phyloP scores from a whole-genome alignment of 257 asterid species.

The Scutellaria galericulata region DNA sequence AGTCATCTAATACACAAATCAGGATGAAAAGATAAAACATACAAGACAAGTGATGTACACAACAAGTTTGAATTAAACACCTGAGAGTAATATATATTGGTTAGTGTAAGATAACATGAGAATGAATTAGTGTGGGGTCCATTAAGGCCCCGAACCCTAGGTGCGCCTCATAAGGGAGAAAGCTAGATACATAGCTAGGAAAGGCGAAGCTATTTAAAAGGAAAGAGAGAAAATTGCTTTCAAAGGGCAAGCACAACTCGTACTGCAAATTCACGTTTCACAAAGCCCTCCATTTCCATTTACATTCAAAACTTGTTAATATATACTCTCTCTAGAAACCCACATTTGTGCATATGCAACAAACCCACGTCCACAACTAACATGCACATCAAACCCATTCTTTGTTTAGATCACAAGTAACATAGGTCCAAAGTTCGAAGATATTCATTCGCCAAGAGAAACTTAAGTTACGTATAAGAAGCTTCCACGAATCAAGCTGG shows the following conservation, averaged over 20 bases:
- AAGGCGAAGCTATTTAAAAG: not conserved
- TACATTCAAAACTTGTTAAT: constrained; percentile 15
- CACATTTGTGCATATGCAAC: constrained; percentile 29
- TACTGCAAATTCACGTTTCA: constrained; percentile 27
- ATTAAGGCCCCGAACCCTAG: too few relatives aligned
- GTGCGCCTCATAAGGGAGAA: too few relatives aligned
- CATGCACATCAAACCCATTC: constrained; percentile 35
- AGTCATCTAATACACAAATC: too few relatives aligned
- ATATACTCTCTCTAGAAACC: constrained; percentile 23
- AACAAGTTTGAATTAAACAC: too few relatives aligned
- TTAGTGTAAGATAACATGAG: too few relatives aligned
- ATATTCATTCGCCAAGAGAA: constrained; percentile 21
- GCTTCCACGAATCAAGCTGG: constrained; percentile 75
- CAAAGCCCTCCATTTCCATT: constrained; percentile 34
- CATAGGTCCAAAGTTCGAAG: constrained; percentile 47
- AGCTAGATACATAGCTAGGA: too few relatives aligned
- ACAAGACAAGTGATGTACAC: too few relatives aligned
- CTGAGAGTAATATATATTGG: too few relatives aligned
- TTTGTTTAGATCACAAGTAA: constrained; percentile 30
- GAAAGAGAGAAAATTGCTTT: not conserved
- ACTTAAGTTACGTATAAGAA: constrained; percentile 43
- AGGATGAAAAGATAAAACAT: too few relatives aligned
- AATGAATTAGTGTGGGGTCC: too few relatives aligned
- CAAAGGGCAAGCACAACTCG: constrained; percentile 14
- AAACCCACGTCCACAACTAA: constrained; percentile 35